Base-by-base conservation (phyloP, 495 filamentous ascomycete species). In the Daldinia childiae region DNA sequence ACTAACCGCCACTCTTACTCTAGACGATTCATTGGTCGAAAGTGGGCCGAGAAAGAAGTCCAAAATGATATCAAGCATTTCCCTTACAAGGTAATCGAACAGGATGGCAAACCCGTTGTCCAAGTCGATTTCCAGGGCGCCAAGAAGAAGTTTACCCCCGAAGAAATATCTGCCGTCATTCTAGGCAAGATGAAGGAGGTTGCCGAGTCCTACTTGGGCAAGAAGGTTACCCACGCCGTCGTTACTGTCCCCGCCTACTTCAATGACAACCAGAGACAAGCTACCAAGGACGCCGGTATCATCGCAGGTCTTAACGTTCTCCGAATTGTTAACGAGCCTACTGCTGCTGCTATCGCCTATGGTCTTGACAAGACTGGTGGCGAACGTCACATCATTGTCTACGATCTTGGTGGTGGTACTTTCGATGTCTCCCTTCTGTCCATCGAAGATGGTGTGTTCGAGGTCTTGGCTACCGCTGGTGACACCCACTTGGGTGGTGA, bases 401-500 rank as follows among this genome's bases (percentile, higher is more conserved):
- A 96, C 83, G 95, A 99, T 90, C 92, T 99, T 72, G 95, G 95
- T 90, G 95, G 95, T 91, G 95, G 95, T 90, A 98, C 95, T 76
- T 99, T 99, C 82, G 95, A 99, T 95, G 95, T 99, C 56, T 98
- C 95, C 59, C 93, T 99, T 73, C 88, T 99, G 43, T 97, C 94
- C 41, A 96, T 98, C 71, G 96, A 99, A 77, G 85, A 95, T 77
- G 96, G 96, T 80, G 93, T 97, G 74, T 99, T 99, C 81, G 96
- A 99, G 86, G 96, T 99, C 72, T 84, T 93, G 82, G 90, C 96
- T 82, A 99, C 96, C 75, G 95, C 95, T 81, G 96, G 96, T 92
- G 96, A 99, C 80, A 98, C 96, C 74, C 96, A 98, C 84, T 90
- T 99, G 75, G 96, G 96, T 89, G 96, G 96, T 90, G 96, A 98